Evolutionary conservation across 441 rosid genomes (phyloP).

Genomic region (Pelargonium australe): DNA sequence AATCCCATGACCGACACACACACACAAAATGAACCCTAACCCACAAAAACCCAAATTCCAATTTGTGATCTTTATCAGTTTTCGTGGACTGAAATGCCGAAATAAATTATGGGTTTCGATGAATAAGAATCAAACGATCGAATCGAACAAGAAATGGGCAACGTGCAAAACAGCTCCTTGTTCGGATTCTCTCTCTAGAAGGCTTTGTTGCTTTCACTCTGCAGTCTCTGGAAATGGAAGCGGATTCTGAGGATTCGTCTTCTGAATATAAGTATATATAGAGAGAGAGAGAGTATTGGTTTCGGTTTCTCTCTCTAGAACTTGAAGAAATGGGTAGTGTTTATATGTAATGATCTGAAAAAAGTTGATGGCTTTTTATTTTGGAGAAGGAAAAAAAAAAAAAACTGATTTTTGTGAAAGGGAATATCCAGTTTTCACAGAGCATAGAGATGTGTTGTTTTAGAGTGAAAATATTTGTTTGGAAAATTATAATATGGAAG

Average conservation of each 20-base stretch:
- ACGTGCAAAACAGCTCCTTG: not conserved
- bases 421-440: slow-evolving; percentile 6
- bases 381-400: not conserved
- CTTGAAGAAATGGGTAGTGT: not conserved
- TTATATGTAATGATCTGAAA: not conserved
- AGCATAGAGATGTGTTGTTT: not conserved
- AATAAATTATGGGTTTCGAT: not conserved
- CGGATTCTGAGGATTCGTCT: not conserved
- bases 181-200: not conserved
- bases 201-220: not conserved
- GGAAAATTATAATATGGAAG: too few relatives aligned
- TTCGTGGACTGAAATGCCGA: not conserved
- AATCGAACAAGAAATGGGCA: slow-evolving; percentile 8
- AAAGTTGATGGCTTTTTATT: slow-evolving; percentile 7
- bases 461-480: not conserved
- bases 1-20: not conserved
- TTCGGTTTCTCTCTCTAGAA: slow-evolving; percentile 3
- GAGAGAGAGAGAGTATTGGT: not conserved
- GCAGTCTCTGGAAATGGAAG: not conserved
- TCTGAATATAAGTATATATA: not conserved
- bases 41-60: not conserved
- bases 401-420: not conserved
- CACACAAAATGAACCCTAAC: slow-evolving; percentile 2
- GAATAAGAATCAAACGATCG: not conserved
- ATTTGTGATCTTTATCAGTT: not conserved